These are phyloP conservation scores for Globisporangium iwayamae DNA, from an alignment of 352 stramenopile species.

Conservation along the genomic window DNA sequence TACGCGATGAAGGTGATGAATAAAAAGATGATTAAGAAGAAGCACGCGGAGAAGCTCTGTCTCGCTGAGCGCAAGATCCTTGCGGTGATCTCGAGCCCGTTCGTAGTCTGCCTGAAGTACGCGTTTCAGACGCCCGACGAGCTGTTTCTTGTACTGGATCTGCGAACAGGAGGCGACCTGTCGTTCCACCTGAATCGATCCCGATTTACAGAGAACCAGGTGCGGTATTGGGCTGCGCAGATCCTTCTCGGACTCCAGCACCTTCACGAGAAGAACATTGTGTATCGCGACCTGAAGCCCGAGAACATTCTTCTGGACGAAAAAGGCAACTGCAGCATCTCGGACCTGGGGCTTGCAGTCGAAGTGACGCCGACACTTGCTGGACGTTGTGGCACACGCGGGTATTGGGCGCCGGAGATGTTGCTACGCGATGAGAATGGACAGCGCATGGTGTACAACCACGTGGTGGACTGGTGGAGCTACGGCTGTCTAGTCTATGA, in stretches of 20 bases:
- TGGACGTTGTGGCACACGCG: conserved; percentile 67
- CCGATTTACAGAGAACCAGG: conserved; percentile 63
- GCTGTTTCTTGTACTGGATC: conserved; percentile 96
- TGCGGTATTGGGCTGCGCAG: conserved; percentile 82
- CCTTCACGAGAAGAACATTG: conserved; percentile 88
- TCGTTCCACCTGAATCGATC: conserved; percentile 78
- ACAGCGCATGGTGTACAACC: conserved; percentile 92
- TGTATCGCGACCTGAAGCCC: conserved; percentile 88
- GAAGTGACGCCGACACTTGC: conserved; percentile 88
- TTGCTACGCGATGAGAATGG: conserved; percentile 86
- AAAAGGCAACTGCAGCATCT: conserved; percentile 94
- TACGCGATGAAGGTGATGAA: conserved; percentile 89
- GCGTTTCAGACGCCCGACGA: conserved; percentile 94
- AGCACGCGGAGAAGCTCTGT: conserved; percentile 85
- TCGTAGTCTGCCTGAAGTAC: conserved; percentile 96
- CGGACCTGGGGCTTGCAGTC: conserved; percentile 95
- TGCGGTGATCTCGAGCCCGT: conserved; percentile 77
- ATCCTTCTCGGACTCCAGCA: conserved; percentile 77
- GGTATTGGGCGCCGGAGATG: conserved; percentile 98
- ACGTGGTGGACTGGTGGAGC: conserved; percentile 97
- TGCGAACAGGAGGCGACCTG: conserved; percentile 96
- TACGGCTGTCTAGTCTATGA: conserved; percentile 97
- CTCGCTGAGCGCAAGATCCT: conserved; percentile 77
- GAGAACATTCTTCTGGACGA: conserved; percentile 92
- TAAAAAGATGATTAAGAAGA: conserved; percentile 90